Percentiles rank a stretch among this genome's conserved stretches.
Evolutionary conservation across 345 rosid species (phyloP).

Genomic region (Lumnitzera racemosa): DNA sequence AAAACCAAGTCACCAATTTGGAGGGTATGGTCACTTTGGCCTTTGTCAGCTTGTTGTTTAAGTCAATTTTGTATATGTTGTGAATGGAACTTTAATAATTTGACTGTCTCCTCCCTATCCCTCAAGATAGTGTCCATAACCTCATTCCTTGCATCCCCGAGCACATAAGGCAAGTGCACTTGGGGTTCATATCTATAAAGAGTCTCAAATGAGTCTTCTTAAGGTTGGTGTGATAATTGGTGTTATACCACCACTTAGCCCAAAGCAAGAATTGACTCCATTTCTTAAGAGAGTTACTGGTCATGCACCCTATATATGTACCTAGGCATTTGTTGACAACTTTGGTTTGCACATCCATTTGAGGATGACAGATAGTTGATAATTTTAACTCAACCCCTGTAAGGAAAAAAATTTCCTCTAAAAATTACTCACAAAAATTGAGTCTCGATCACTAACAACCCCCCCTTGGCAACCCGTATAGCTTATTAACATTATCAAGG

Average conservation of each 20-base stretch:
- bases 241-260: conserved; percentile 5
- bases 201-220: conserved; percentile 1
- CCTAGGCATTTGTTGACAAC: conserved; percentile 6
- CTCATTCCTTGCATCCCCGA: neutral
- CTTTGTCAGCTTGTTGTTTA: neutral
- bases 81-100: neutral
- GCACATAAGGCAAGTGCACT: neutral
- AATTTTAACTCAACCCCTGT: neutral
- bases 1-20: neutral
- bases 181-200: neutral
- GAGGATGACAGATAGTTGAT: neutral
- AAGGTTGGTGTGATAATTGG: neutral
- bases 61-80: neutral
- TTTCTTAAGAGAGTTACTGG: neutral
- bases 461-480: neutral
- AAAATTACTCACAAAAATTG: neutral
- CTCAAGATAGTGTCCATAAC: neutral
- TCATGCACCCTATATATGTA: conserved; percentile 8
- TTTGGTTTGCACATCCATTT: neutral
- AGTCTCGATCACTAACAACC: neutral
- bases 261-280: conserved; percentile 3
- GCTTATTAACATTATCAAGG: neutral
- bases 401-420: neutral
- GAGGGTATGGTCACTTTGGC: neutral
- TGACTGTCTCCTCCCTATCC: neutral